Base-by-base conservation (phyloP, 2,329 filamentous ascomycete genomes). In the Westerdykella sp. region DNA sequence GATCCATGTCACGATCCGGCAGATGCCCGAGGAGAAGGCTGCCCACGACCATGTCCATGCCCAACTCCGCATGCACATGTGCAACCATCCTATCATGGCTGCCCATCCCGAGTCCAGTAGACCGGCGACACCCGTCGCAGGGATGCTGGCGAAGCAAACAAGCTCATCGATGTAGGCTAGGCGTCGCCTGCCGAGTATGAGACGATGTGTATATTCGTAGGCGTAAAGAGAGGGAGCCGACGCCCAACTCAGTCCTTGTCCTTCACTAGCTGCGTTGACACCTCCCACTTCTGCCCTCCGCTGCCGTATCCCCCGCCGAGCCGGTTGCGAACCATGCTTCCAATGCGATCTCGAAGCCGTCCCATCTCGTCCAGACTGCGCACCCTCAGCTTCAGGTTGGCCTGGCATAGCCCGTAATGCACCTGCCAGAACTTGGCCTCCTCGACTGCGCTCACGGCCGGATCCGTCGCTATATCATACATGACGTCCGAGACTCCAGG, bases 381-480 rank as follows among this genome's bases (percentile, higher is more conserved):
- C 21, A 95, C 79, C 46, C 83, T 78, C 15, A 98, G 69, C 66
- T 88, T 94, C 53, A 98, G 67, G 62, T 94, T 96, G 7, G 93
- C 93, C 85, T 97, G 95, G 61, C 89, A 95, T 34, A 97, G 74
- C 1, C 91, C 90, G 64, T 97, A 96, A 68, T 98, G 93, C 12
- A 96, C 93, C 71, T 98, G 93, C 93, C 93, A 98, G 67, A 98
- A 95, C 62, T 89, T 83, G 1, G 90, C 91, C 59, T 96, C 90
- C 45, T 96, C 87, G 37, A 98, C 81, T 1, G 78, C 77, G 36
- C 78, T 78, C 21, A 97, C 81, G 43, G 78, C 77, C 1, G 85
- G 81, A 56, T 96, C 89, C 1, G 81, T 77, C 63, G 89, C 84
- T 40, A 98, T 90, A 64, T 95, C 88, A 43, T 80, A 79, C 56